A percentile compares a stretch with the other conserved stretches of the same genome.
phyloP scores from a whole-genome alignment of 1,139 yeast genomes.

The Diutina mesorugosa region DNA sequence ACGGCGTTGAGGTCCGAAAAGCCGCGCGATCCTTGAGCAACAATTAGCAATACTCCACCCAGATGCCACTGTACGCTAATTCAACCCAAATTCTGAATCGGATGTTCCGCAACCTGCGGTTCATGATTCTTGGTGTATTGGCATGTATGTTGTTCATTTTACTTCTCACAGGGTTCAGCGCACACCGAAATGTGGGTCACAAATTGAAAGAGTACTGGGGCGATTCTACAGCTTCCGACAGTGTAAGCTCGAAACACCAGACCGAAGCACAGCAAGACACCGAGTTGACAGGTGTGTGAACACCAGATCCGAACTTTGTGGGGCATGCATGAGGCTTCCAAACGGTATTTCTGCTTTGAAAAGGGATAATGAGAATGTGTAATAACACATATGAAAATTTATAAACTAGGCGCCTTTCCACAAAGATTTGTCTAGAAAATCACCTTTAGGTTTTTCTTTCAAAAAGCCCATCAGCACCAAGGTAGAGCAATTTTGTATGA shows the following conservation, averaged over 20 bases:
- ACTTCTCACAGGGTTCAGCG: neutral
- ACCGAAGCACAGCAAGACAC: neutral
- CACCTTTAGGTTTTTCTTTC: constrained; percentile 31
- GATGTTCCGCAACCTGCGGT: neutral
- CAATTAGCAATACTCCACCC: neutral
- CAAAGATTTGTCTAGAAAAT: constrained; percentile 29
- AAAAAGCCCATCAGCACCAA: constrained; percentile 26
- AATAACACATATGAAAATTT: neutral
- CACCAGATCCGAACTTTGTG: too few species aligned
- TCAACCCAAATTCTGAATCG: neutral
- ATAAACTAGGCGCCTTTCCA: constrained; percentile 13
- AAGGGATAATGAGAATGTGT: neutral
- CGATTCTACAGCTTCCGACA: neutral
- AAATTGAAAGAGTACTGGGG: neutral
- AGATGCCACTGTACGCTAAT: constrained; percentile 1
- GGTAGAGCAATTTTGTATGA: constrained; percentile 29
- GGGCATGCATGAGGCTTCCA: too few species aligned
- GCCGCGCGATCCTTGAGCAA: neutral
- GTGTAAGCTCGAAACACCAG: neutral
- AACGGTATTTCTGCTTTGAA: neutral
- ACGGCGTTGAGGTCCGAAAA: neutral
- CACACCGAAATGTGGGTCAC: neutral
- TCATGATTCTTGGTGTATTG: neutral
- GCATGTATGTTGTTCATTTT: neutral
- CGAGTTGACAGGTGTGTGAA: neutral